Evolutionary conservation across 148 eudicot species (phyloP).

Genomic region (Chenopodium suecicum): DNA sequence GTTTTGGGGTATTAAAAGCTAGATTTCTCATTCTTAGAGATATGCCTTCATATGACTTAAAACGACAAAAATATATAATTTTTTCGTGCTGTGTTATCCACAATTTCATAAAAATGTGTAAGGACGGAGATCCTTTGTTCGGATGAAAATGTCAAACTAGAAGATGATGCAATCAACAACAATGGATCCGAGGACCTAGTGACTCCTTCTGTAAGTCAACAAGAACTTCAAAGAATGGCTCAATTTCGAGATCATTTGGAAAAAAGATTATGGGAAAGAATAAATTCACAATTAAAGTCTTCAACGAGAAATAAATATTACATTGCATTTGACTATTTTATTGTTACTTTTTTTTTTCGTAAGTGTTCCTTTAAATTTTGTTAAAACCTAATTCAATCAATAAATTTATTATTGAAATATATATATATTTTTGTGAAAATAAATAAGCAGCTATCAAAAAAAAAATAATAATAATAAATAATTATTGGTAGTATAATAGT

Average conservation of each 20-base stretch:
- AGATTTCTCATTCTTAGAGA: constrained; percentile 1
- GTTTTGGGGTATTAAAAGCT: constrained; percentile 20
- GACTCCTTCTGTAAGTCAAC: neutral
- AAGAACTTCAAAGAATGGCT: neutral
- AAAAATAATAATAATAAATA: no score
- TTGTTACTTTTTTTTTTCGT: no score
- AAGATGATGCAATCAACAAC: neutral
- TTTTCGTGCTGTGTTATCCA: neutral
- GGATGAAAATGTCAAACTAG: neutral
- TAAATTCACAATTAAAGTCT: neutral
- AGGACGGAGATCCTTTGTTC: constrained; percentile 3
- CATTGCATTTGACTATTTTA: no score
- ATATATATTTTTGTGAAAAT: no score
- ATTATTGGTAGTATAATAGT: no score
- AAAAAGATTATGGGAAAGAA: neutral
- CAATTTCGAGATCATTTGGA: neutral
- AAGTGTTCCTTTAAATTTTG: no score
- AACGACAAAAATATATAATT: neutral
- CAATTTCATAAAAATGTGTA: neutral
- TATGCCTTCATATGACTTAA: constrained; percentile 2
- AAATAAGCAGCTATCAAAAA: no score
- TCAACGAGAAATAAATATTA: no score
- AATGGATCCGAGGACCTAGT: neutral
- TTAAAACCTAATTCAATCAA: no score
- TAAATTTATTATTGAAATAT: no score